Evolutionary conservation across 2,329 filamentous ascomycete genomes (phyloP).

Genomic region (Dactylella cylindrospora): DNA sequence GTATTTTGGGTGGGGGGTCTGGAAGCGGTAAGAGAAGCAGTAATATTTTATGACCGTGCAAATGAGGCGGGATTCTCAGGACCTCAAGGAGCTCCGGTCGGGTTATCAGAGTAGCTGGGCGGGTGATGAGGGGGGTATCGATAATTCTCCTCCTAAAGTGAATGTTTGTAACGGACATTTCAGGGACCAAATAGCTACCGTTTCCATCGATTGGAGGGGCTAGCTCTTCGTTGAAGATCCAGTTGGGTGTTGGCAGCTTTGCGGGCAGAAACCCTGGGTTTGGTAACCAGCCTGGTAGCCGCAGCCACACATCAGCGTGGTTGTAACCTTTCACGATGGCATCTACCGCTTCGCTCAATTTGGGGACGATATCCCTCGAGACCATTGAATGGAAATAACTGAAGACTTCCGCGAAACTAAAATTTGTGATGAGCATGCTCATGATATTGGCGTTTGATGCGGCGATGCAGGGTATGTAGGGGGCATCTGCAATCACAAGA

Average conservation of each 20-base stretch:
- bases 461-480: conserved; percentile 18
- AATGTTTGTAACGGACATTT: conserved; percentile 9
- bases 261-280: conserved; percentile 32
- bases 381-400: conserved; percentile 35
- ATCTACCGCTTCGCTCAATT: conserved; percentile 5
- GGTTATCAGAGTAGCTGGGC: conserved; percentile 11
- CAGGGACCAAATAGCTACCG: not conserved
- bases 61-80: conserved; percentile 6
- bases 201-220: not conserved
- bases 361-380: not conserved
- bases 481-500: conserved; percentile 23
- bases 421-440: conserved; percentile 33
- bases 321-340: conserved; percentile 15
- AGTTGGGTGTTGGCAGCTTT: conserved; percentile 16
- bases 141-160: conserved; percentile 22
- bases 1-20: conserved; percentile 26
- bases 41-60: conserved; percentile 10
- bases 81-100: conserved; percentile 21
- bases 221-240: conserved; percentile 14
- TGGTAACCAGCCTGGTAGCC: conserved; percentile 27
- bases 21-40: conserved; percentile 23
- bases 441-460: conserved; percentile 16
- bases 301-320: conserved; percentile 34
- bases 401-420: conserved; percentile 39
- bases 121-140: conserved; percentile 29